Conservation (phyloP, 2,329 filamentous ascomycete species). For the Fusarium pseudonygamai region DNA sequence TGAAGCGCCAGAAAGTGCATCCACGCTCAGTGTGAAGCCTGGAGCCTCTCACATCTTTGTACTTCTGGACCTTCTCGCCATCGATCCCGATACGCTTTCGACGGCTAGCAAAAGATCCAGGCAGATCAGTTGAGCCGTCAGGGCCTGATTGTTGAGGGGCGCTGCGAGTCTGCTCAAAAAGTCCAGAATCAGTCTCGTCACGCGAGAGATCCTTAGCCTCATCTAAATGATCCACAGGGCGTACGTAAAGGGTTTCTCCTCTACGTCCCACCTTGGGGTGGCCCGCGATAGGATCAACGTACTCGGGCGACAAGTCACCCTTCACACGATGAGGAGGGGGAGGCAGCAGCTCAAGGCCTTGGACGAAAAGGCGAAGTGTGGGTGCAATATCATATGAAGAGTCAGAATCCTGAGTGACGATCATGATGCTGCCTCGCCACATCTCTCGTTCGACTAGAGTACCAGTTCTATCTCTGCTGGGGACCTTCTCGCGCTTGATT, state of each 20-base stretch:
- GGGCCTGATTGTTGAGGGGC: constrained; percentile 57
- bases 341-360: constrained; percentile 83
- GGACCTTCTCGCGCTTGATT: constrained; percentile 70
- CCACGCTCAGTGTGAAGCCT: constrained; percentile 86
- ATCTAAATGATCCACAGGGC: constrained; percentile 86
- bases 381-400: constrained; percentile 86
- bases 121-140: constrained; percentile 57
- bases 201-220: constrained; percentile 81
- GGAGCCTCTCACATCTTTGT: constrained; percentile 83
- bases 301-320: constrained; percentile 77
- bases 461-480: constrained; percentile 43
- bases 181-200: constrained; percentile 80
- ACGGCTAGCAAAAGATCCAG: constrained; percentile 64
- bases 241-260: constrained; percentile 87
- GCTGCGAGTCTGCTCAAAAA: constrained; percentile 77
- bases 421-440: constrained; percentile 95
- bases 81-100: constrained; percentile 67
- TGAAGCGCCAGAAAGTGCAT: constrained; percentile 97
- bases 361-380: constrained; percentile 83
- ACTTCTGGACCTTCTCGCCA: constrained; percentile 83
- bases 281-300: constrained; percentile 89
- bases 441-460: constrained; percentile 71
- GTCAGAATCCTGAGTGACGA: constrained; percentile 85
- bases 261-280: constrained; percentile 85
- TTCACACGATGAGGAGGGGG: constrained; percentile 76